Base-by-base conservation (phyloP, 805 yeast species). In the Starmerella scarabaei region DNA sequence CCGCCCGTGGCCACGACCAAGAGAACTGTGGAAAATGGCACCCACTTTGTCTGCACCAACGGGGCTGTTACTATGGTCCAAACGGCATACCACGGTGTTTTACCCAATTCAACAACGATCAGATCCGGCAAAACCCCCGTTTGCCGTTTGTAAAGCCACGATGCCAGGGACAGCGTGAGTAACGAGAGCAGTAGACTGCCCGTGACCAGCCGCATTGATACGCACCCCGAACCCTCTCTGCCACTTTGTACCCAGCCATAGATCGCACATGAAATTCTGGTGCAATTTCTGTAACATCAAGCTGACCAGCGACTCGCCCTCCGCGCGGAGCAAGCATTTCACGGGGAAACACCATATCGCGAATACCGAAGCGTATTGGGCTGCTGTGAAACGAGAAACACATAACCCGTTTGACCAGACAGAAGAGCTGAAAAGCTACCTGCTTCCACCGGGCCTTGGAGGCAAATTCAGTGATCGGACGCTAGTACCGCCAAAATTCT, bases 1-100 rank as follows among this genome's bases (percentile, higher is more conserved):
- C 82, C 83, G 27, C 79, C 67, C 49, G 69, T 71, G 38, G 65
- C 59, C 11, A 71, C 49, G 14, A 68, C 54, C 18, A 63, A 42
- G 18, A 64, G 50, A 18, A 69, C 58, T 6, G 63, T 49, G 5
- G 62, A 33, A 11, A 67, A 59, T 3, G 68, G 60, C 12, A 68
- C 31, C 16, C 68, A 37, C 29, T 61, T 62, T 33, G 64, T 66
- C 41, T 72, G 77, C 16, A 69, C 65, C 41, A 72, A 64, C 14
- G 67, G 49, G 16, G 68, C 53, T 3, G 75, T 69, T 26, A 69
- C 33, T 9, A 72, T 52, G 5, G 69, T 70, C 76, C 77, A 72
- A 11, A 47, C 14, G 3, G 50, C 48, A 51, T 50, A 50, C 34
- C 37, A 40, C 3, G 55, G 55, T 16, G 55, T 51, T 19, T 33